phyloP scores from a whole-genome alignment of 768 basidiomycete species.

The Kwoniella dendrophila region DNA sequence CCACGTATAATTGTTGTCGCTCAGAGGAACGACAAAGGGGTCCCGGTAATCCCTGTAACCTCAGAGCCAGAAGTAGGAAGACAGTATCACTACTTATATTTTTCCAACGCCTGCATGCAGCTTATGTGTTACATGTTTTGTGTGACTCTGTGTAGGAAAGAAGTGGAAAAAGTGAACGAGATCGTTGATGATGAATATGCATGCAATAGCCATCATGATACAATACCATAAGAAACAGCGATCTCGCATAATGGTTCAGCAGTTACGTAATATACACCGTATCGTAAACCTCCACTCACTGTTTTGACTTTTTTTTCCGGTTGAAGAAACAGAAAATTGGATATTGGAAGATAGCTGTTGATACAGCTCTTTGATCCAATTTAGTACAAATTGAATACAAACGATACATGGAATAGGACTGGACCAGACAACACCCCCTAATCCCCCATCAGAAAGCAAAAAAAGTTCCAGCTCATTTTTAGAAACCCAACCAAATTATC shows the following conservation, averaged over 20 bases:
- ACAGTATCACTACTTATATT: too few relatives aligned
- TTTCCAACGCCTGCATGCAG: too few relatives aligned
- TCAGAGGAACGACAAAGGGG: constrained; percentile 6
- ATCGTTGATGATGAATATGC: too few relatives aligned
- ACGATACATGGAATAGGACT: background rate
- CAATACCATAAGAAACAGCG: too few relatives aligned
- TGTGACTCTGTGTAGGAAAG: too few relatives aligned
- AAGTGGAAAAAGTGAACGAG: too few relatives aligned
- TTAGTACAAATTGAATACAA: background rate
- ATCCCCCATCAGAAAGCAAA: background rate
- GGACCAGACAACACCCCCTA: background rate
- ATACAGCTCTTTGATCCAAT: background rate
- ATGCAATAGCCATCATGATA: too few relatives aligned
- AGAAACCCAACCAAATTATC: background rate
- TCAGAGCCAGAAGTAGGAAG: constrained; percentile 8
- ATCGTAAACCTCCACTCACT: too few relatives aligned
- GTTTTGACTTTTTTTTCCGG: background rate
- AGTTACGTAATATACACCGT: too few relatives aligned
- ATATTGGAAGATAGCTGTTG: background rate
- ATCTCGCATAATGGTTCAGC: too few relatives aligned
- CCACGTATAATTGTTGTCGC: too few relatives aligned
- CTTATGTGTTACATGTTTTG: too few relatives aligned
- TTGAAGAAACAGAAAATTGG: background rate
- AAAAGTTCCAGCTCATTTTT: background rate
- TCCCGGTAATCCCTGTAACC: constrained; percentile 13